Base-by-base conservation (phyloP, 805 yeast species). In the Lipomyces chichibuensis region DNA sequence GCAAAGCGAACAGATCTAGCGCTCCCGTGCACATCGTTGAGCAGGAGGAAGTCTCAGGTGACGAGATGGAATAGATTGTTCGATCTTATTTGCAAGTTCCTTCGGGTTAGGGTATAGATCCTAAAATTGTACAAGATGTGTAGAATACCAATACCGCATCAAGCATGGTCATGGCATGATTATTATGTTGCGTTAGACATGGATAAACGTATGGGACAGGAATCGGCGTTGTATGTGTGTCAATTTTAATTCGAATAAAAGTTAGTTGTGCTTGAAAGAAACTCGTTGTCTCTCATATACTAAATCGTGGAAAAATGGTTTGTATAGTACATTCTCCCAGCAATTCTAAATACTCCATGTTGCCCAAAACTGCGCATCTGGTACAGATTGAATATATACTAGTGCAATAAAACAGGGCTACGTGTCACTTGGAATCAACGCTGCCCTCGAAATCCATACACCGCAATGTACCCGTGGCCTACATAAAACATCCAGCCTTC, bases 41-140 rank as follows among this genome's bases (percentile, higher is more conserved):
- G 6, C 79, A 89, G 14, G 55, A 60, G 80, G 78, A n/a, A 81
- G 82, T 60, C 69, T 89, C 90, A 20, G 88, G 84, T 70, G 82
- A 74, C 14, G 81, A 84, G 1, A 84, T 79, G 43, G 82, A 80
- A 32, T 32, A 62, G 49, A 17, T 0, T 49, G 23, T 20, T 0
- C 53, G 6, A 5, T n/a, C 25, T 1, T 7, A 29, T 25, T 11
- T 17, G 33, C 17, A 52, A 25, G 20, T 13, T 29, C 3, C 32
- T 52, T 52, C 55, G 55, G 55, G 55, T 52, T 52, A 52, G 55
- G 37, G 54, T 39, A 29, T 43, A 43, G 25, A n/a, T 14, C 32
- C 32, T 5, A 29, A 29, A 29, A 5, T 29, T 29, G 32, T 29
- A 5, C 32, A 37, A n/a, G n/a, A n/a, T n/a, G 43, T 2, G 17